These are phyloP conservation scores for Coffea humblotiana DNA, from an alignment of 305 asterid species.

Conservation along the genomic window DNA sequence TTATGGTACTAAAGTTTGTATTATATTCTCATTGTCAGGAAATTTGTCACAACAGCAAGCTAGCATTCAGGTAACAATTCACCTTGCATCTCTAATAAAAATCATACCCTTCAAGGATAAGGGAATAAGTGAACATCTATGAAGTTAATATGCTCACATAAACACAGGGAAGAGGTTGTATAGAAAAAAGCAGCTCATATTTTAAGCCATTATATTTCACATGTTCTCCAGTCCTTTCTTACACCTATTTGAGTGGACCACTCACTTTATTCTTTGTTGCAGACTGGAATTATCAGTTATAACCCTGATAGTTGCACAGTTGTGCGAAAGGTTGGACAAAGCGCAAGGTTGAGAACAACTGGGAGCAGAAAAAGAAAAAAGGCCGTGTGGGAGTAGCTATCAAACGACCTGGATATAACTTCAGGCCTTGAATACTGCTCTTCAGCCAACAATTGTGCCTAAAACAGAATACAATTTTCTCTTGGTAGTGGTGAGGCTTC, in stretches of 20 bases:
- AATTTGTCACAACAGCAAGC: conserved; percentile 12
- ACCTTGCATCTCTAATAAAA: neutral
- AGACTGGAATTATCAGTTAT: conserved; percentile 15
- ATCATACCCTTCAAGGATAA: neutral
- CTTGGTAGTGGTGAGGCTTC: neutral
- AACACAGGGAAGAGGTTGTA: neutral
- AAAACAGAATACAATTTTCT: too few relatives aligned
- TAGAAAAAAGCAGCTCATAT: neutral
- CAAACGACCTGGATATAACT: neutral
- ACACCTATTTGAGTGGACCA: neutral
- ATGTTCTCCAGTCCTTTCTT: neutral
- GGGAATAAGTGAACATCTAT: neutral
- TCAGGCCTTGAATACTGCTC: neutral
- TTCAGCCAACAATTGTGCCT: neutral
- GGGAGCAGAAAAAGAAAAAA: neutral
- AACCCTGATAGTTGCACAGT: conserved; percentile 6
- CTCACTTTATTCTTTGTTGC: neutral
- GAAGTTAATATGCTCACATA: neutral
- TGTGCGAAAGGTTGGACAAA: conserved; percentile 1
- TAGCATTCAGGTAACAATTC: conserved; percentile 17
- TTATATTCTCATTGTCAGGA: conserved; percentile 7
- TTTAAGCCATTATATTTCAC: too few relatives aligned
- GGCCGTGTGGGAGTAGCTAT: neutral
- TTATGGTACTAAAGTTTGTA: too few relatives aligned
- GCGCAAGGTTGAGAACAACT: conserved; percentile 13